A percentile compares a stretch with the other conserved stretches of the same genome.
These are phyloP conservation scores for Metschnikowia anglica DNA, from an alignment of 805 yeast genomes.

Conservation along the genomic window DNA sequence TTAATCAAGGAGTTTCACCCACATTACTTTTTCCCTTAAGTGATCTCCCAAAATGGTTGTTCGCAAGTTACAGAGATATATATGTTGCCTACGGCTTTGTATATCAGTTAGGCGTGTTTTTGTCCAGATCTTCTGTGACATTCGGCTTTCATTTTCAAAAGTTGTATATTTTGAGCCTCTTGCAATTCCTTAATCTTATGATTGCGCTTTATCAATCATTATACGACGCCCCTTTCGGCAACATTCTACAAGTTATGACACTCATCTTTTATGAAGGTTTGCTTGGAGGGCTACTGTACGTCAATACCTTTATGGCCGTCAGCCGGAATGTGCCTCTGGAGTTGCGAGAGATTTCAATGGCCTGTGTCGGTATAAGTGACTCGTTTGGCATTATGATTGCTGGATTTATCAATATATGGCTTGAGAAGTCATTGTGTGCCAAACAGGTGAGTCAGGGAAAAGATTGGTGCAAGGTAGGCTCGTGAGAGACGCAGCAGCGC, in stretches of 20 bases:
- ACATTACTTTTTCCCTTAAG: slow-evolving; percentile 77
- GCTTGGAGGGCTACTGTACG: slow-evolving; percentile 87
- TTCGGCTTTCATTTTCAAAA: slow-evolving; percentile 55
- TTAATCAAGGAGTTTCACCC: slow-evolving; percentile 91
- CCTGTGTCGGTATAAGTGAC: slow-evolving; percentile 81
- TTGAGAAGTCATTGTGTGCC: slow-evolving; percentile 71
- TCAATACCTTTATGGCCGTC: slow-evolving; percentile 80
- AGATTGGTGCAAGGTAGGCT: slow-evolving; percentile 63
- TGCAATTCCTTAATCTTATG: slow-evolving; percentile 66
- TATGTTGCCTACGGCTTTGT: slow-evolving; percentile 89
- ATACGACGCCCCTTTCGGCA: slow-evolving; percentile 52
- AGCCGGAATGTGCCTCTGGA: slow-evolving; percentile 52
- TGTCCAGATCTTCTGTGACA: slow-evolving; percentile 81
- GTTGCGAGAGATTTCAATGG: slow-evolving; percentile 61
- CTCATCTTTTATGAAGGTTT: slow-evolving; percentile 84
- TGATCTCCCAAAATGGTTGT: slow-evolving; percentile 57
- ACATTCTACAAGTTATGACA: slow-evolving; percentile 59
- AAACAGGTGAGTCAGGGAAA: slow-evolving; percentile 72
- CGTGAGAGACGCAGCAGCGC: too few relatives aligned
- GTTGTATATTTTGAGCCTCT: slow-evolving; percentile 58
- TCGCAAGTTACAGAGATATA: slow-evolving; percentile 70
- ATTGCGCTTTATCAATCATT: slow-evolving; percentile 65
- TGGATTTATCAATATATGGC: slow-evolving; percentile 68
- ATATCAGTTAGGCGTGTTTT: slow-evolving; percentile 89
- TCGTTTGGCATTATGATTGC: slow-evolving; percentile 83